A percentile compares a stretch with the other conserved stretches of the same genome.
Evolutionary conservation across 192 early-diverging fungal species (phyloP).

Genomic region (Coemansia sp.): DNA sequence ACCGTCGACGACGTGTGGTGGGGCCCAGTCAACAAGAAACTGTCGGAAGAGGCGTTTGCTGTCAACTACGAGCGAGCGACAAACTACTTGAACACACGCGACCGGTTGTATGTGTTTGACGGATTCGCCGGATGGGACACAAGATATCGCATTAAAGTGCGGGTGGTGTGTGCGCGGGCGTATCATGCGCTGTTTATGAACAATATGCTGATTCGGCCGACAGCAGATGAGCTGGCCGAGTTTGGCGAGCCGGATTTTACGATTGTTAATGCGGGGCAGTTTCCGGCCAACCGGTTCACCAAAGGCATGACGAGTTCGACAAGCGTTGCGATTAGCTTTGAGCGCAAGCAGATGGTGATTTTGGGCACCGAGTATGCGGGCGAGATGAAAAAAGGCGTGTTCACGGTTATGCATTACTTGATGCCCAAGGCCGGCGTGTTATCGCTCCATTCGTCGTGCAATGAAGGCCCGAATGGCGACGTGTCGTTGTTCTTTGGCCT

Average conservation of each 20-base stretch:
- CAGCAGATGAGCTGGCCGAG: constrained; percentile 80
- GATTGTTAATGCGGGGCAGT: constrained; percentile 94
- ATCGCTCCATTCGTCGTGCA: constrained; percentile 78
- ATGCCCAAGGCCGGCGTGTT: constrained; percentile 82
- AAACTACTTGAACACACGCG: constrained; percentile 95
- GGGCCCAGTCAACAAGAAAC: constrained; percentile 96
- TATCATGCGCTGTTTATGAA: constrained; percentile 97
- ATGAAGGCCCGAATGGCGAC: constrained; percentile 85
- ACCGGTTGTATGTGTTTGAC: constrained; percentile 92
- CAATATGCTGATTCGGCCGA: constrained; percentile 99
- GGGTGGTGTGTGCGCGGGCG: constrained; percentile 89
- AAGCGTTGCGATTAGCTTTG: constrained; percentile 89
- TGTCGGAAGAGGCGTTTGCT: constrained; percentile 76
- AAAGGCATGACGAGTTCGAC: constrained; percentile 95
- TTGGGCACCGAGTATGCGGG: constrained; percentile 98
- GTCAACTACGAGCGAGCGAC: constrained; percentile 94
- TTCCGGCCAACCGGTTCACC: constrained; percentile 91
- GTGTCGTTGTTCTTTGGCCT: constrained; percentile 98
- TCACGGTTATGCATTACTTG: constrained; percentile 98
- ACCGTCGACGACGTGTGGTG: constrained; percentile 94
- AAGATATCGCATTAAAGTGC: constrained; percentile 96
- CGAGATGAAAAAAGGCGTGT: constrained; percentile 99
- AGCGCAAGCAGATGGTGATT: constrained; percentile 94
- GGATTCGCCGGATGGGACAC: constrained; percentile 98
- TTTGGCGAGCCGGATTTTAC: constrained; percentile 96